Base-by-base conservation (phyloP, 1,284 basidiomycete genomes). In the Ceratobasidium papillatum region DNA sequence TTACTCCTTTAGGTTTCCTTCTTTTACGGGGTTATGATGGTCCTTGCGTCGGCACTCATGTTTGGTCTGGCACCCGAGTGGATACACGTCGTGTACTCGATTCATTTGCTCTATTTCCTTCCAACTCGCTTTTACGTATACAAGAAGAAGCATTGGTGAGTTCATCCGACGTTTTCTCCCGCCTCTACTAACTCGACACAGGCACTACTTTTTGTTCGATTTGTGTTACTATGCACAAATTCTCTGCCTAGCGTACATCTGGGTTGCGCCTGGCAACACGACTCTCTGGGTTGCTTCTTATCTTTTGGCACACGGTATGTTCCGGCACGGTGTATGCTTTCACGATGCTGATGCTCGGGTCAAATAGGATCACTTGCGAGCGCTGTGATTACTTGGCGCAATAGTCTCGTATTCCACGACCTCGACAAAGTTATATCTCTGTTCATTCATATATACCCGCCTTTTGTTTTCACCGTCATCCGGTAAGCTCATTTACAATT, bases 361-460 rank as follows among this genome's bases (percentile, higher is more conserved):
- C 77, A 77, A 30, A 7, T 76, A 84, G 85, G 96, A 0, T 90
- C 94, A 0, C 87, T 98, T 43, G 96, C 94, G 0, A 95, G 93
- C 77, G 94, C 95, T 0, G 94, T 98, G 58, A 94, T 97, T 78
- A 98, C 96, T 2, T 98, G 96, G 96, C 87, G 96, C 76, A 98
- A 98, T 80, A 95, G 91, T 80, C 88, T 96, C n/a, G 96, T 98
- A 5, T 98, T 98, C 83, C 96, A 98, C 80, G 95, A 96, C 79
- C 87, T 90, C 74, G 96, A 98, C 81, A 97, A 97, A 81, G 93
- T 96, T 80, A 96, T 93, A 3, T 94, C 93, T 12, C 82, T 97
- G 22, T 97, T 95, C 83, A 89, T 97, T 54, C 95, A 97, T 80
- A 91, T 97, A 75, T 96, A 96, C 79, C 88, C 93, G 0, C 93